These are phyloP conservation scores for Uronychia setigera DNA, from an alignment of 73 alveolate genomes.

Conservation along the genomic window DNA sequence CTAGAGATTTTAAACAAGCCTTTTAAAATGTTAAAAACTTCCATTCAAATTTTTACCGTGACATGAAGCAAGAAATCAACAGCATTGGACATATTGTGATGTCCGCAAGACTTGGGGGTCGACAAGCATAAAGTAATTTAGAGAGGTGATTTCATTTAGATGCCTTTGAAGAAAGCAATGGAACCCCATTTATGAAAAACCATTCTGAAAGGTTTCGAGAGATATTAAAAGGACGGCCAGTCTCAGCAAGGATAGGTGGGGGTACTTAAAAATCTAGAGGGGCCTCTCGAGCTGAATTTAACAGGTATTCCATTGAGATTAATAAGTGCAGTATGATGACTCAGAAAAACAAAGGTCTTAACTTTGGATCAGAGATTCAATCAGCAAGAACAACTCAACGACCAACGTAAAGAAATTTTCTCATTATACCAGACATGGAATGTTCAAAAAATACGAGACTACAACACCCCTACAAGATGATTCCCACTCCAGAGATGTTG, in stretches of 20 bases:
- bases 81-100: neutral
- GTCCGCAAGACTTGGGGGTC: neutral
- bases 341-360: too few relatives aligned
- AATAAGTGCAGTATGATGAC: too few relatives aligned
- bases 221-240: neutral
- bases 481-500: too few relatives aligned
- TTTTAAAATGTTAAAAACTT: neutral
- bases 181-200: conserved; percentile 1
- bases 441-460: too few relatives aligned
- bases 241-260: neutral
- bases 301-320: too few relatives aligned
- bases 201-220: neutral
- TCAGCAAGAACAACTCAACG: too few relatives aligned
- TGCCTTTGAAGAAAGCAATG: neutral
- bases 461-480: too few relatives aligned
- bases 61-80: neutral
- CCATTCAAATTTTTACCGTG: neutral
- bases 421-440: too few relatives aligned
- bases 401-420: too few relatives aligned
- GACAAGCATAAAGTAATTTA: neutral
- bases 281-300: neutral
- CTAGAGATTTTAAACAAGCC: neutral
- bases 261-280: neutral
- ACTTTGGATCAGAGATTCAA: too few relatives aligned
- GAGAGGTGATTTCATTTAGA: neutral